A percentile compares a stretch with the other conserved stretches of the same genome.
Conservation (phyloP, 2,329 filamentous ascomycete genomes). For the Ophiostoma piceae region DNA sequence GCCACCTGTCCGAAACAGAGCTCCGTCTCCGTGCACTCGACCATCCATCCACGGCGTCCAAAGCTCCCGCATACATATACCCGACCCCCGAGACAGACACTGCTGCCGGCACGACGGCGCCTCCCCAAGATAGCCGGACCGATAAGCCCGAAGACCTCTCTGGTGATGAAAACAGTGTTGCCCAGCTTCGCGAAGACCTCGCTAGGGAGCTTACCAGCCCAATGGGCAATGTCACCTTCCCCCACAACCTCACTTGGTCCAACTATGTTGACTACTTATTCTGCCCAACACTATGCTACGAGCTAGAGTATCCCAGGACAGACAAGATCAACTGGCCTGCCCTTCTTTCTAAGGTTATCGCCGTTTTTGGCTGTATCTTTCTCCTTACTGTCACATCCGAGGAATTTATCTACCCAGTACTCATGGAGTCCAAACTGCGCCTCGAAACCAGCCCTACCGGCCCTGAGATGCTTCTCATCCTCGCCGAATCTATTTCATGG, state of each 20-base stretch:
- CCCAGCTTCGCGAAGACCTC: slow-evolving; percentile 74
- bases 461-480: slow-evolving; percentile 68
- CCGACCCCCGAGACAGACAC: slow-evolving; percentile 48
- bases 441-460: slow-evolving; percentile 44
- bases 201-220: slow-evolving; percentile 88
- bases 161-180: slow-evolving; percentile 47
- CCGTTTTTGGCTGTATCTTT: slow-evolving; percentile 95
- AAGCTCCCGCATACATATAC: slow-evolving; percentile 70
- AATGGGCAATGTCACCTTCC: slow-evolving; percentile 83
- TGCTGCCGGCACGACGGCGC: background rate
- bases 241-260: slow-evolving; percentile 71
- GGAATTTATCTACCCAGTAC: slow-evolving; percentile 89
- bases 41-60: slow-evolving; percentile 62
- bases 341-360: slow-evolving; percentile 76
- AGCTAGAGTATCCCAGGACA: slow-evolving; percentile 88
- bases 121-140: background rate
- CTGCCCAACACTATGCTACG: slow-evolving; percentile 95
- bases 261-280: slow-evolving; percentile 86
- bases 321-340: slow-evolving; percentile 70
- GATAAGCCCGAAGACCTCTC: background rate
- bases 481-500: slow-evolving; percentile 84
- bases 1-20: slow-evolving; percentile 83
- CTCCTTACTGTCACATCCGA: slow-evolving; percentile 85
- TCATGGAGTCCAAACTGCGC: slow-evolving; percentile 61
- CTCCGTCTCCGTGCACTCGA: slow-evolving; percentile 76